Evolutionary conservation across 345 rosid species (phyloP), one percentile per base, ranked within the genome.

Genomic region (Eucalyptus regnans): DNA sequence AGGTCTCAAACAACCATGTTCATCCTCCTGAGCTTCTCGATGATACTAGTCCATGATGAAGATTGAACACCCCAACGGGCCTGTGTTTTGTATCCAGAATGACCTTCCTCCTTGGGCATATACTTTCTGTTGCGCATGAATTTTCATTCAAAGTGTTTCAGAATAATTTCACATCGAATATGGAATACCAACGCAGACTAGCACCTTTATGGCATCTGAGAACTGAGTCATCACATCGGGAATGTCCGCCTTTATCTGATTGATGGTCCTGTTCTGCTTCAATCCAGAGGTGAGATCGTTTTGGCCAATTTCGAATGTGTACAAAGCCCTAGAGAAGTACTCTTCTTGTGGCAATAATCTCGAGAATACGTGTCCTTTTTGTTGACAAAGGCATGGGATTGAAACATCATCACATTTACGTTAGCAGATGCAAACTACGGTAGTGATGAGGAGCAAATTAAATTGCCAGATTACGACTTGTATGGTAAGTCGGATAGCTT

Each of bases 81-180:
- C 98, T 9, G 98, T 95, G 87, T 94, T 97, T 90, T 96, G 99
- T 60, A 96, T 91, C 97, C 96, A 96, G 60, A 97, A 96, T 68
- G 92, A 90, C 87, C 97, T 94, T 51, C 97, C 98, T 87, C 98
- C 98, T 92, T 90, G 91, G 56, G 79, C 91, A 87, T 95, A 95
- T 66, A 93, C 86, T 33, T 91, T 43, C 98, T 95, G 93, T 56
- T 84, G 80, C 80, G 3, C 80, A 41, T 68, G 43, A 68, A 68
- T 31, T 68, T 68, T 68, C 43, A 68, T 68, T 12, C 23, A 9
- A 86, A 86, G 25, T 50, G 60, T 86, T 86, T 86, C 44, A 86
- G 44, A 12, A 86, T 50, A 16, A 14, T 29, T 27, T 43, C 87
- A 46, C 54, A 23, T 83, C 9, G 31, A 43, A 44, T 68, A 46